Conservation (phyloP, 352 stramenopile species). For the Globisporangium barbulae region DNA sequence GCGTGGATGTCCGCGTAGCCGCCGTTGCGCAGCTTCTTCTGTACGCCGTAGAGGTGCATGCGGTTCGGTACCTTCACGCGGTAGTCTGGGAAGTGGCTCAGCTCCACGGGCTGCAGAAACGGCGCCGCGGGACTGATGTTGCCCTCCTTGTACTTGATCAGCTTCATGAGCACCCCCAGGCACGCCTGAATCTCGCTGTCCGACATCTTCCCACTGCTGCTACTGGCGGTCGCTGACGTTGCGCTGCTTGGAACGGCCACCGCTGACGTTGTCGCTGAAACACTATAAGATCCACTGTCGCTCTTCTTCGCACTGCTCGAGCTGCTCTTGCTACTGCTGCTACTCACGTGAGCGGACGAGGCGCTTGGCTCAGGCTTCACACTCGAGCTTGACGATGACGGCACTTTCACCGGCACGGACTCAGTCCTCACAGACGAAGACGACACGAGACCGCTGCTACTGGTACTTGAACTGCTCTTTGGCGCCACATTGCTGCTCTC, state of each 20-base stretch:
- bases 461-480: constrained; percentile 11
- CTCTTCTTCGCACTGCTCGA: not conserved
- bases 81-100: constrained; percentile 83
- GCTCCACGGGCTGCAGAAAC: constrained; percentile 80
- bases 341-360: not conserved
- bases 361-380: not conserved
- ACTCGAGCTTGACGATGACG: constrained; percentile 7
- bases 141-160: constrained; percentile 86
- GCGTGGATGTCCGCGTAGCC: constrained; percentile 60
- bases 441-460: not conserved
- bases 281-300: not conserved
- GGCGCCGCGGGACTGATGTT: constrained; percentile 65
- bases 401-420: not conserved
- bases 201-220: constrained; percentile 40
- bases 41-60: constrained; percentile 83
- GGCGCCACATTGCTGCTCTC: constrained; percentile 6
- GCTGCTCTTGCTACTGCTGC: not conserved
- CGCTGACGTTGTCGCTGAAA: not conserved
- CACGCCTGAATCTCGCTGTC: constrained; percentile 53
- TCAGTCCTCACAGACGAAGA: not conserved
- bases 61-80: constrained; percentile 79
- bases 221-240: not conserved
- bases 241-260: not conserved
- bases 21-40: constrained; percentile 79
- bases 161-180: constrained; percentile 65